Conservation (phyloP, 2,329 filamentous ascomycete species). For the Harringtonia aguacate region DNA sequence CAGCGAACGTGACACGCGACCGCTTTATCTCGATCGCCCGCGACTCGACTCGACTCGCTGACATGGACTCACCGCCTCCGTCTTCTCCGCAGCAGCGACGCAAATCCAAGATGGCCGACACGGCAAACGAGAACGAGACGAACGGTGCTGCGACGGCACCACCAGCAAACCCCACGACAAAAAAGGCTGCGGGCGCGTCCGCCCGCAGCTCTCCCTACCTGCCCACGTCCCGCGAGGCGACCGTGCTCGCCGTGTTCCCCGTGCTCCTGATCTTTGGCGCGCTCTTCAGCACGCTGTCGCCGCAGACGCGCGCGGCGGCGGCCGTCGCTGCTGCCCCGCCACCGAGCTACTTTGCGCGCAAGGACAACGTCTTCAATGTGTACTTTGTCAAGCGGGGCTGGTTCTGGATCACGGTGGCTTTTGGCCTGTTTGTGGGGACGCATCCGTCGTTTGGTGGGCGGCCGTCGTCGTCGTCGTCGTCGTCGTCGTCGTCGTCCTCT, state of each 20-base stretch:
- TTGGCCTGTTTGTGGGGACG: slow-evolving; percentile 56
- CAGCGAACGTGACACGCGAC: no score
- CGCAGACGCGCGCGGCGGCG: slow-evolving; percentile 49
- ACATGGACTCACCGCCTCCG: slow-evolving; percentile 4
- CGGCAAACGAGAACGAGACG: background rate
- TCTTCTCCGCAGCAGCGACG: slow-evolving; percentile 4
- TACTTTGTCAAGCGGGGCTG: slow-evolving; percentile 94
- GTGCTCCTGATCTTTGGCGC: slow-evolving; percentile 69
- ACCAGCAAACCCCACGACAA: slow-evolving; percentile 1
- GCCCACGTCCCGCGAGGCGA: slow-evolving; percentile 57
- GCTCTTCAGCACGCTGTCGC: slow-evolving; percentile 68
- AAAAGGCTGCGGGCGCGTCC: slow-evolving; percentile 6
- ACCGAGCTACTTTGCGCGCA: slow-evolving; percentile 85
- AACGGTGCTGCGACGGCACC: background rate
- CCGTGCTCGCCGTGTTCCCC: slow-evolving; percentile 63
- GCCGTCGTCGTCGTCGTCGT: no score
- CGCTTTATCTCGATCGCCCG: no score
- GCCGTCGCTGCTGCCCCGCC: slow-evolving; percentile 34
- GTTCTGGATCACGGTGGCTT: slow-evolving; percentile 76
- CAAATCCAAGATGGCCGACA: slow-evolving; percentile 8
- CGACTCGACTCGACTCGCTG: background rate
- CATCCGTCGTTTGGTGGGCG: slow-evolving; percentile 42
- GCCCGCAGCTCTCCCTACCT: slow-evolving; percentile 46
- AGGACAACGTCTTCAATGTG: slow-evolving; percentile 84
- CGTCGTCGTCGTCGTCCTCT: background rate